Base-by-base conservation (phyloP, 306 rosid genomes). In the Lathyrus oleraceus region DNA sequence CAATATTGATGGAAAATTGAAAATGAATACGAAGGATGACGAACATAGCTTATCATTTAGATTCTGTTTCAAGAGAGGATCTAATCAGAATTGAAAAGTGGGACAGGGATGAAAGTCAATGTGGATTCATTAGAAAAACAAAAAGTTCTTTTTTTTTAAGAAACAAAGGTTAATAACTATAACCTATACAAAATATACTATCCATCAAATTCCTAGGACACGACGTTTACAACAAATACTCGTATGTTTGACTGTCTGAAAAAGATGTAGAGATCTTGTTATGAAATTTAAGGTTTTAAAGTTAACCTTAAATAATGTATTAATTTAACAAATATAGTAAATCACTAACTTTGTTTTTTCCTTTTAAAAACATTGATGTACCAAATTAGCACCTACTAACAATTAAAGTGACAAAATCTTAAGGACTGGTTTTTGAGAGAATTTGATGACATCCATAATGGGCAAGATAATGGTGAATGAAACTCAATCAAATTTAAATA, bases 11-110 rank as follows among this genome's bases (percentile, higher is more conserved):
- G 9, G 0, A 63, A 40, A 27, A 27, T 23, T 9, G 27, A 25
- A 45, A 36, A 42, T 35, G 65, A 27, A 71, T 27, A 45, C 5
- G 45, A 53, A 67, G 61, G 81, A 64, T 28, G 68, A 77, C 76
- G 71, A 75, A 78, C 53, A 80, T 64, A 74, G 72, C 77, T 78
- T 87, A 81, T 80, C 81, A 61, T 74, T 75, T 57, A 82, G 92
- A 88, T 88, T 82, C 89, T 78, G 81, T 87, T 75, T 51, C 78
- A 73, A 73, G 65, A 74, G 86, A 81, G 89, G 83, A 86, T 89
- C 89, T 77, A 86, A 80, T 83, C 86, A 78, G 82, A 76, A 83
- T 57, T 39, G 74, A 85, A 53, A 81, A 64, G 64, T 8, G 84
- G 83, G 67, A 76, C 77, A 76, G 10, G 38, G 71, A 43, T 60